phyloP scores from a whole-genome alignment of 371 early-diverging fungal species.

The Mucor irregularis region DNA sequence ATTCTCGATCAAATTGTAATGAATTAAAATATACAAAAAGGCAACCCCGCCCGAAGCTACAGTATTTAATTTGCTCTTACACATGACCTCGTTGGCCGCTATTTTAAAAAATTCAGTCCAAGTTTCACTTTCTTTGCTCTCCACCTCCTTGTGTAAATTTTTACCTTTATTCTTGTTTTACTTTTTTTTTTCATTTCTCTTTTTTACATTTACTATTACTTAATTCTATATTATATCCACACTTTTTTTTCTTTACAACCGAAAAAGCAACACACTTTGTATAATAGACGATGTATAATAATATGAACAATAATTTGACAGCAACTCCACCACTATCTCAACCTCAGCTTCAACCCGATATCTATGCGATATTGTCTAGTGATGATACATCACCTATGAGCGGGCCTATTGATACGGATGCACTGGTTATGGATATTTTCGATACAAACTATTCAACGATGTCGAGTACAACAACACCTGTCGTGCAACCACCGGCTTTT shows the following conservation, averaged over 20 bases:
- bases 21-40: no score
- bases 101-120: neutral
- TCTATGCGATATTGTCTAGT: slow-evolving; percentile 16
- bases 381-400: slow-evolving; percentile 16
- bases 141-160: neutral
- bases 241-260: neutral
- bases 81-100: neutral
- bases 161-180: neutral
- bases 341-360: slow-evolving; percentile 7
- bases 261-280: neutral
- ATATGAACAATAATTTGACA: slow-evolving; percentile 6
- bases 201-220: neutral
- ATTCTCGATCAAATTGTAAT: no score
- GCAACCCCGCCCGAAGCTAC: no score
- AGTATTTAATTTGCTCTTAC: neutral
- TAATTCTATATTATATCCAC: neutral
- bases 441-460: neutral
- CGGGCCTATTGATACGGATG: slow-evolving; percentile 16
- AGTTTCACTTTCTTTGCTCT: neutral
- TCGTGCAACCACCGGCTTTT: neutral
- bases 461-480: no score
- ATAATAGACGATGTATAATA: slow-evolving; percentile 7
- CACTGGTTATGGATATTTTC: slow-evolving; percentile 19
- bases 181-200: slow-evolving; percentile 7
- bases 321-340: slow-evolving; percentile 1